Conservation (phyloP, 805 yeast species). For the Schizosaccharomyces octosporus region DNA sequence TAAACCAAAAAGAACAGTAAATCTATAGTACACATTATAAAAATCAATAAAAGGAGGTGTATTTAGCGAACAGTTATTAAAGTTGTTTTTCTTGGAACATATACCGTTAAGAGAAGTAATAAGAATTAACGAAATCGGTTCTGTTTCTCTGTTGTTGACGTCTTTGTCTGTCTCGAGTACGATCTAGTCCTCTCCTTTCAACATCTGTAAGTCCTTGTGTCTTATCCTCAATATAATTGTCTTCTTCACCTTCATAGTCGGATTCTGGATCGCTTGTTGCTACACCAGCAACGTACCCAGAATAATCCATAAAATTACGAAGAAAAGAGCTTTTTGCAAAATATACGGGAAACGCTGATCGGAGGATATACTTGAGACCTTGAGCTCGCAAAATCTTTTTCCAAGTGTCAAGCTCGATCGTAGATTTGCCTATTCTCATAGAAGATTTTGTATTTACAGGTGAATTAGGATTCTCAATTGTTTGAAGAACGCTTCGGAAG, state of each 20-base stretch:
- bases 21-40: no score
- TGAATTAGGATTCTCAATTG: not conserved
- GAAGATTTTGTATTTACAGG: not conserved
- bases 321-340: not conserved
- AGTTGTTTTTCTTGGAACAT: not conserved
- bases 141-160: not conserved
- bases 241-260: not conserved
- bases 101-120: not conserved
- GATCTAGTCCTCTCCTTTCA: not conserved
- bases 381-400: not conserved
- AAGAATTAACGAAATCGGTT: not conserved
- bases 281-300: not conserved
- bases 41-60: no score
- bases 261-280: not conserved
- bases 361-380: not conserved
- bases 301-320: not conserved
- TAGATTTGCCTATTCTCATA: not conserved
- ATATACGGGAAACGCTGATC: not conserved
- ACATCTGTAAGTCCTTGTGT: not conserved
- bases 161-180: not conserved
- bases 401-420: not conserved
- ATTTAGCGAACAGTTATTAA: no score
- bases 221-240: not conserved
- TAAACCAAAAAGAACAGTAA: no score
- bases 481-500: not conserved